Evolutionary conservation across 495 filamentous ascomycete species (phyloP).

Genomic region (Oidiodendron maius): DNA sequence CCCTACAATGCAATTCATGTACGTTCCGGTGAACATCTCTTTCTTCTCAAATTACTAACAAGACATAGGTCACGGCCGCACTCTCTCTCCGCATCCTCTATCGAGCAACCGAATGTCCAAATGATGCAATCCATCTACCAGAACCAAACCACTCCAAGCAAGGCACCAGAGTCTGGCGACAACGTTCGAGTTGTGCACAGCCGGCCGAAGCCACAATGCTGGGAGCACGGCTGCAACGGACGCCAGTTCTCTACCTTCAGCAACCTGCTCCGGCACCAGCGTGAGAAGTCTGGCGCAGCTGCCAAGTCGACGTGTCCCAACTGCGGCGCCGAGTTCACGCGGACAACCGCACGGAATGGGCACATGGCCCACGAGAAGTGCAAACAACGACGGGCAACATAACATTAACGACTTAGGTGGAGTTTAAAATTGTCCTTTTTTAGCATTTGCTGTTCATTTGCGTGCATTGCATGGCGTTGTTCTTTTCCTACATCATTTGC

Average conservation of each 20-base stretch:
- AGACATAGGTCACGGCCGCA: conserved; percentile 13
- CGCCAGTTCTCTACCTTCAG: conserved; percentile 93
- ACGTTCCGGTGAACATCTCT: not conserved
- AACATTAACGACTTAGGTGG: not conserved
- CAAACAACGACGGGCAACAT: conserved; percentile 50
- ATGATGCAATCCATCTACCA: conserved; percentile 4
- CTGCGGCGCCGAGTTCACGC: conserved; percentile 86
- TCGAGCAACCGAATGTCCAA: conserved; percentile 13
- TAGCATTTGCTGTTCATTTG: too few species aligned
- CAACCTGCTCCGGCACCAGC: conserved; percentile 85
- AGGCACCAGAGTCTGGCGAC: conserved; percentile 25
- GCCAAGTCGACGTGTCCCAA: conserved; percentile 80
- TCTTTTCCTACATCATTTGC: too few species aligned
- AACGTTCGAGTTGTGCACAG: conserved; percentile 66
- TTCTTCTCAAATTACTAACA: not conserved
- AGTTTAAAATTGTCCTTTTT: too few species aligned
- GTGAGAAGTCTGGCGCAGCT: conserved; percentile 89
- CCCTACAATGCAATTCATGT: conserved; percentile 11
- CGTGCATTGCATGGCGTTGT: too few species aligned
- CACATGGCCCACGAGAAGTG: conserved; percentile 88
- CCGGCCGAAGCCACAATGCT: conserved; percentile 85
- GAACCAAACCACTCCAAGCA: conserved; percentile 8
- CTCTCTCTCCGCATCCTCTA: conserved; percentile 18
- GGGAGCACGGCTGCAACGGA: conserved; percentile 93
- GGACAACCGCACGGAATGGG: conserved; percentile 85